These are phyloP conservation scores for Anthostomella pinea DNA, from an alignment of 2,329 filamentous ascomycete genomes.

Conservation along the genomic window DNA sequence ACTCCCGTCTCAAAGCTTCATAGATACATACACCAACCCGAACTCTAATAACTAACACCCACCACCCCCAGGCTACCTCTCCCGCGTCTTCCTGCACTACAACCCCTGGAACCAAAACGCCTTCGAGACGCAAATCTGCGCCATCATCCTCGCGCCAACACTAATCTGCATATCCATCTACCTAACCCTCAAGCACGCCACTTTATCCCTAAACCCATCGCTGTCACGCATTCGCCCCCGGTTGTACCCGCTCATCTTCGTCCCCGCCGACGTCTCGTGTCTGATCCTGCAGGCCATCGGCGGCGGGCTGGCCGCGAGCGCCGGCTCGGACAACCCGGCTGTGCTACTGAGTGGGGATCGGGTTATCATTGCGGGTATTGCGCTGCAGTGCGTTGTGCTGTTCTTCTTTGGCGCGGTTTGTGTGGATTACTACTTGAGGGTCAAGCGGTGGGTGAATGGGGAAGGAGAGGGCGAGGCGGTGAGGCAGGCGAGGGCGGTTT, in stretches of 20 bases:
- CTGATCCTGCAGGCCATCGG: slow-evolving; percentile 58
- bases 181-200: slow-evolving; percentile 60
- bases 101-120: slow-evolving; percentile 54
- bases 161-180: slow-evolving; percentile 63
- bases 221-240: slow-evolving; percentile 50
- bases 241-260: slow-evolving; percentile 56
- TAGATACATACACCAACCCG: neutral
- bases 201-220: slow-evolving; percentile 44
- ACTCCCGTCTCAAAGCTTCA: neutral
- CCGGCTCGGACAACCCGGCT: slow-evolving; percentile 36
- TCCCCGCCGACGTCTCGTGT: slow-evolving; percentile 57
- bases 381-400: slow-evolving; percentile 52
- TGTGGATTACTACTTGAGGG: slow-evolving; percentile 45
- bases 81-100: slow-evolving; percentile 46
- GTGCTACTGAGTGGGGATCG: slow-evolving; percentile 47
- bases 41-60: neutral
- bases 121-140: slow-evolving; percentile 59
- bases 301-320: slow-evolving; percentile 52
- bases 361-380: slow-evolving; percentile 53
- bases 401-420: slow-evolving; percentile 42
- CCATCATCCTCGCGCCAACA: slow-evolving; percentile 58
- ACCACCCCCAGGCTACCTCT: slow-evolving; percentile 46
- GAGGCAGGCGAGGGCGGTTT: slow-evolving; percentile 41
- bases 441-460: slow-evolving; percentile 38
- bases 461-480: slow-evolving; percentile 23